phyloP scores from a whole-genome alignment of 2,329 filamentous ascomycete genomes.

The Hypoxylon sp. region DNA sequence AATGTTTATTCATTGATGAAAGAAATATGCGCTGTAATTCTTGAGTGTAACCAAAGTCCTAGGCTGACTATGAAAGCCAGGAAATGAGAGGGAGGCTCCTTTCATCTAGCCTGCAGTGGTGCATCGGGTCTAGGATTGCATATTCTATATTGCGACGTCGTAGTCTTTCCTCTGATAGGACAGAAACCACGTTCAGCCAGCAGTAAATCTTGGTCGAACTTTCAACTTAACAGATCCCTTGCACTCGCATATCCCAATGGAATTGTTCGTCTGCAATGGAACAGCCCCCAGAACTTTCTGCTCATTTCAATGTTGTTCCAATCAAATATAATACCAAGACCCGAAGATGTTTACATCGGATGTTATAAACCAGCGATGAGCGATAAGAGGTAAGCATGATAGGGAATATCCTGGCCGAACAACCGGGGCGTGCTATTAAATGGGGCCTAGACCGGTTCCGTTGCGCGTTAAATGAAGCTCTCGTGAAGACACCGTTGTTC shows the following conservation, averaged over 20 bases:
- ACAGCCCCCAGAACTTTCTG: constrained; percentile 20
- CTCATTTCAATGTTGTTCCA: constrained; percentile 27
- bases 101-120: constrained; percentile 38
- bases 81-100: constrained; percentile 43
- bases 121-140: constrained; percentile 26
- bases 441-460: neutral
- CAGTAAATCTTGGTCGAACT: constrained; percentile 35
- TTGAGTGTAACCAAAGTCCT: constrained; percentile 3
- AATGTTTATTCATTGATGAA: constrained; percentile 7
- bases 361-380: constrained; percentile 8
- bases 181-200: constrained; percentile 19
- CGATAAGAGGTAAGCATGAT: constrained; percentile 1
- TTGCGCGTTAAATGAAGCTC: constrained; percentile 3
- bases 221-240: constrained; percentile 29
- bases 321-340: constrained; percentile 12
- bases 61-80: constrained; percentile 18
- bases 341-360: constrained; percentile 9
- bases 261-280: constrained; percentile 26
- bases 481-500: neutral
- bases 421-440: neutral
- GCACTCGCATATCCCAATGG: constrained; percentile 25
- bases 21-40: constrained; percentile 22
- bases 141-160: constrained; percentile 32
- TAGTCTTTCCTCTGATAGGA: constrained; percentile 37
- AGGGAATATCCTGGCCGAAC: constrained; percentile 1